These are phyloP conservation scores for Xylaria telfairii DNA, from an alignment of 495 filamentous ascomycete genomes.

Conservation along the genomic window DNA sequence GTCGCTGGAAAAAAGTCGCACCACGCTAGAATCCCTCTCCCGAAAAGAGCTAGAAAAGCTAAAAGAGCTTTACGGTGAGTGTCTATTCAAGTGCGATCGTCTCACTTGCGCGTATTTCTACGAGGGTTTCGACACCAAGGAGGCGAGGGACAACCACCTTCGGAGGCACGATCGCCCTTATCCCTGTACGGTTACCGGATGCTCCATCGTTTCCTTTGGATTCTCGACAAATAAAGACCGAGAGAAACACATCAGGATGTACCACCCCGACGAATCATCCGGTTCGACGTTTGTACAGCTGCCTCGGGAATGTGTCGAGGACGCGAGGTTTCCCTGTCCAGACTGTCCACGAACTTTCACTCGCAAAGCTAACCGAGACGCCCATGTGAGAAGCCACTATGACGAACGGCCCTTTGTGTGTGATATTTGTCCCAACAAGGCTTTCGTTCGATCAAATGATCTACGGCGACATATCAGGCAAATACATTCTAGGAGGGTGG, in stretches of 20 bases:
- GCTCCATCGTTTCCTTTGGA: slow-evolving; percentile 41
- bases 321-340: slow-evolving; percentile 51
- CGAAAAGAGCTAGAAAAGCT: slow-evolving; percentile 24
- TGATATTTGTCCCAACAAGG: slow-evolving; percentile 37
- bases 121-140: slow-evolving; percentile 46
- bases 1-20: background rate
- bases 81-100: slow-evolving; percentile 49
- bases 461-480: slow-evolving; percentile 33
- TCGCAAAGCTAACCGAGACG: slow-evolving; percentile 53
- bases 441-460: slow-evolving; percentile 53
- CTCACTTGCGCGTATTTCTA: slow-evolving; percentile 51
- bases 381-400: slow-evolving; percentile 55
- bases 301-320: slow-evolving; percentile 9
- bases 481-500: slow-evolving; percentile 6
- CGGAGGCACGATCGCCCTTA: slow-evolving; percentile 30
- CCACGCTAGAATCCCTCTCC: background rate
- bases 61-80: slow-evolving; percentile 45
- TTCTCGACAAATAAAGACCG: slow-evolving; percentile 47
- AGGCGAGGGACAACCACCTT: slow-evolving; percentile 40
- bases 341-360: slow-evolving; percentile 57
- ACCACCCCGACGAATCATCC: slow-evolving; percentile 33
- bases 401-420: slow-evolving; percentile 56
- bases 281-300: slow-evolving; percentile 12
- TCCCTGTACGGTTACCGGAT: slow-evolving; percentile 42
- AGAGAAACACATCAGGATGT: slow-evolving; percentile 43